phyloP scores from a whole-genome alignment of 495 filamentous ascomycete species.

The Penicillium waksmanii region DNA sequence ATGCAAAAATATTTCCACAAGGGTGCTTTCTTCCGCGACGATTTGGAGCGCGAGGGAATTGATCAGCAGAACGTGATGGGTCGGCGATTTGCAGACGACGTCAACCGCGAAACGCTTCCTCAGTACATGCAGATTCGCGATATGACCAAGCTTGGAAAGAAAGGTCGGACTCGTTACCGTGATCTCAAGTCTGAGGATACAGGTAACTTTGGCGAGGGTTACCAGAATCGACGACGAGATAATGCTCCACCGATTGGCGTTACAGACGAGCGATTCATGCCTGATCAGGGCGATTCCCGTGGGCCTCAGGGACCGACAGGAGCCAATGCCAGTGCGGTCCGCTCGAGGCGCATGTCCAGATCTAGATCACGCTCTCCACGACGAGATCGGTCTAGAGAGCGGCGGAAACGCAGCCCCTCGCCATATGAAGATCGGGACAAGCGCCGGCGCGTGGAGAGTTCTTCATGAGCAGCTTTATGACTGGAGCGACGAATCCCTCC shows the following conservation, averaged over 20 bases:
- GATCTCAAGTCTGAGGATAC: constrained; percentile 94
- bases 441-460: constrained; percentile 62
- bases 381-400: constrained; percentile 52
- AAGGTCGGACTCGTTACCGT: constrained; percentile 86
- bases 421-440: constrained; percentile 68
- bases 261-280: constrained; percentile 72
- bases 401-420: constrained; percentile 68
- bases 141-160: constrained; percentile 90
- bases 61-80: constrained; percentile 82
- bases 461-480: constrained; percentile 25
- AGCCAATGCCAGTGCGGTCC: constrained; percentile 53
- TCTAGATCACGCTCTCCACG: constrained; percentile 42
- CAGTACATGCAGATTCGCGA: constrained; percentile 94
- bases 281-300: constrained; percentile 55
- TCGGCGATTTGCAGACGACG: constrained; percentile 75
- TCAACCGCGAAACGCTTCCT: constrained; percentile 76
- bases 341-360: constrained; percentile 40
- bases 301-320: constrained; percentile 38
- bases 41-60: constrained; percentile 71
- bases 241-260: constrained; percentile 49
- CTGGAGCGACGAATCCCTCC: constrained; percentile 5
- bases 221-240: constrained; percentile 44
- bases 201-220: constrained; percentile 75
- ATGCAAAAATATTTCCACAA: constrained; percentile 98
- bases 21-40: constrained; percentile 92